A percentile compares a stretch with the other conserved stretches of the same genome.
Evolutionary conservation across 2,329 filamentous ascomycete genomes (phyloP).

Genomic region (Apiospora pterosperma): DNA sequence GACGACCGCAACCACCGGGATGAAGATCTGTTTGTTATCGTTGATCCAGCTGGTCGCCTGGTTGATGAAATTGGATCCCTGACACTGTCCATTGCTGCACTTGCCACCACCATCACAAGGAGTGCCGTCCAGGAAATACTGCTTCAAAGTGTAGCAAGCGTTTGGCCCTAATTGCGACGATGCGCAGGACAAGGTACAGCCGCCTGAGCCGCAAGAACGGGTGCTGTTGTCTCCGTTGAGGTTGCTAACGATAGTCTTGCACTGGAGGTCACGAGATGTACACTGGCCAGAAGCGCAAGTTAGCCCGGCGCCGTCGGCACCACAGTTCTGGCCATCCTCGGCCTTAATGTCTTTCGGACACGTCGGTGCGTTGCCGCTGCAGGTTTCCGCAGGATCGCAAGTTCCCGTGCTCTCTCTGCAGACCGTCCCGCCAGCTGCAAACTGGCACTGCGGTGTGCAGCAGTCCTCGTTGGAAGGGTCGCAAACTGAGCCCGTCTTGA

Average conservation of each 20-base stretch:
- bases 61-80: conserved; percentile 64
- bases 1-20: conserved; percentile 70
- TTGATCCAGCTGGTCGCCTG: conserved; percentile 76
- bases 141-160: conserved; percentile 72
- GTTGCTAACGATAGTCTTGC: conserved; percentile 76
- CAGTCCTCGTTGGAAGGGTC: conserved; percentile 81
- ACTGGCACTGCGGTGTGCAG: conserved; percentile 65
- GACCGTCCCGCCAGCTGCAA: conserved; percentile 63
- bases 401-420: conserved; percentile 76
- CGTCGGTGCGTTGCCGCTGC: conserved; percentile 65
- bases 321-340: conserved; percentile 70
- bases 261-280: conserved; percentile 87
- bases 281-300: conserved; percentile 90
- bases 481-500: conserved; percentile 72
- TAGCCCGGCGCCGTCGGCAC: conserved; percentile 57
- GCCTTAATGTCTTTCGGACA: conserved; percentile 73
- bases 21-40: conserved; percentile 75
- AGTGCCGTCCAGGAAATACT: conserved; percentile 94
- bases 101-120: conserved; percentile 74
- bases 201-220: conserved; percentile 69
- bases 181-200: conserved; percentile 74
- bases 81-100: conserved; percentile 76
- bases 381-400: conserved; percentile 85
- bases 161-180: conserved; percentile 64
- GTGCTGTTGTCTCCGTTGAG: conserved; percentile 73